These are phyloP conservation scores for Westerdykella ornata DNA, from an alignment of 2,329 filamentous ascomycete species.

Conservation along the genomic window DNA sequence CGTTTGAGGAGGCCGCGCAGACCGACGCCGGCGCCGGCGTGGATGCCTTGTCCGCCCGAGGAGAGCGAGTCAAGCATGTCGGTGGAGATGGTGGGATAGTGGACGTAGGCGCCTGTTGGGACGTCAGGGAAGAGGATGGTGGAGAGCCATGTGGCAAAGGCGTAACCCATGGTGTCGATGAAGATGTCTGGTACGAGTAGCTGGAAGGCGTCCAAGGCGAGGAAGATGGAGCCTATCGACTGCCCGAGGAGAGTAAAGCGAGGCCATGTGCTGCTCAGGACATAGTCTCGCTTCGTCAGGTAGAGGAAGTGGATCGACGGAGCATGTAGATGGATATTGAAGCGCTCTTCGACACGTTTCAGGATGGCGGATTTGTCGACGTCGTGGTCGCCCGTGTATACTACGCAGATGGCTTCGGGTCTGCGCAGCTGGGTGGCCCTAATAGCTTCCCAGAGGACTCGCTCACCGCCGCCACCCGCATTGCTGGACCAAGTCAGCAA, in stretches of 20 bases:
- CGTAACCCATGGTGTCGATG: slow-evolving; percentile 97
- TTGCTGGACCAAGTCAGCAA: slow-evolving; percentile 56
- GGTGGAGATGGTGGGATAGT: slow-evolving; percentile 96
- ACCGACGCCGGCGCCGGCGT: slow-evolving; percentile 75
- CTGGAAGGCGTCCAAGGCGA: slow-evolving; percentile 90
- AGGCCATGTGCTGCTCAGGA: slow-evolving; percentile 81
- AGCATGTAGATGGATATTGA: slow-evolving; percentile 84
- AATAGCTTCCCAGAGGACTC: slow-evolving; percentile 94
- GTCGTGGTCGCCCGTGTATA: slow-evolving; percentile 94
- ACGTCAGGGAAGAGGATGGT: slow-evolving; percentile 74
- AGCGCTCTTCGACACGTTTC: slow-evolving; percentile 67
- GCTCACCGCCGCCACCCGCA: slow-evolving; percentile 89
- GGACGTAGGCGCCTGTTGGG: slow-evolving; percentile 87
- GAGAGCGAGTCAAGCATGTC: slow-evolving; percentile 83
- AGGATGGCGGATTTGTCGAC: slow-evolving; percentile 75
- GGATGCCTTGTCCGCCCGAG: slow-evolving; percentile 59
- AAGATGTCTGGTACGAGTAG: slow-evolving; percentile 89
- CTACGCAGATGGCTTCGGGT: slow-evolving; percentile 80
- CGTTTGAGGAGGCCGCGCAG: slow-evolving; percentile 64
- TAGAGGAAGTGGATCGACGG: slow-evolving; percentile 85
- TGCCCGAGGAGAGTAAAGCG: slow-evolving; percentile 92
- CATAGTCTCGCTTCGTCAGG: slow-evolving; percentile 77
- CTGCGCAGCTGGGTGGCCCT: slow-evolving; percentile 82
- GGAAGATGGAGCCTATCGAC: slow-evolving; percentile 75
- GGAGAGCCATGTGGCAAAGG: slow-evolving; percentile 76